Evolutionary conservation across 2,329 filamentous ascomycete species (phyloP).

Genomic region (Macrophomina pseudophaseolina): DNA sequence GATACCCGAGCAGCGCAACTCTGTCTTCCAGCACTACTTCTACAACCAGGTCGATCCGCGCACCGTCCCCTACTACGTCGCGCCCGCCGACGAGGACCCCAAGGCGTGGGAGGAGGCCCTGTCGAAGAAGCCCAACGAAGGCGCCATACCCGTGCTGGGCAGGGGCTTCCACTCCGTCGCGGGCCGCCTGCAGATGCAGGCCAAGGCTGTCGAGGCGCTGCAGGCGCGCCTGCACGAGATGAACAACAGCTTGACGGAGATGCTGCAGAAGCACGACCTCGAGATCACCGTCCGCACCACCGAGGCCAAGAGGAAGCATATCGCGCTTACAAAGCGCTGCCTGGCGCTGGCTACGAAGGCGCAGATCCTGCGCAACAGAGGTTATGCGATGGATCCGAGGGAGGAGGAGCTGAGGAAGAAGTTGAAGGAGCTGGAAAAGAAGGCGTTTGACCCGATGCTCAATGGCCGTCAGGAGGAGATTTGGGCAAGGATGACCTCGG

Average conservation of each 20-base stretch:
- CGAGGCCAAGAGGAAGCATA: conserved; percentile 74
- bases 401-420: conserved; percentile 80
- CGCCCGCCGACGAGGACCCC: conserved; percentile 71
- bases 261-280: conserved; percentile 78
- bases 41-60: conserved; percentile 83
- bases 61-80: conserved; percentile 76
- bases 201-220: conserved; percentile 70
- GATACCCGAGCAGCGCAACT: conserved; percentile 70
- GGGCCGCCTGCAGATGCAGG: conserved; percentile 74
- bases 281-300: conserved; percentile 75
- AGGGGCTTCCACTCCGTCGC: conserved; percentile 75
- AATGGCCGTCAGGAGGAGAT: conserved; percentile 80
- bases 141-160: conserved; percentile 77
- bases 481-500: conserved; percentile 78
- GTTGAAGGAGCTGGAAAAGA: conserved; percentile 70
- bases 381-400: conserved; percentile 78
- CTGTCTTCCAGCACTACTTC: conserved; percentile 81
- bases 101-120: conserved; percentile 85
- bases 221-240: conserved; percentile 78
- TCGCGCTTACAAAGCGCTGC: conserved; percentile 73
- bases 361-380: conserved; percentile 79
- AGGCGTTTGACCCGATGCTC: conserved; percentile 75
- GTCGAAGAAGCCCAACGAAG: conserved; percentile 75
- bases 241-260: conserved; percentile 72
- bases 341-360: conserved; percentile 78